Evolutionary conservation across 768 basidiomycete species (phyloP), one percentile per base, ranked within the genome.

Genomic region (Leucosporidium creatinivorum): DNA sequence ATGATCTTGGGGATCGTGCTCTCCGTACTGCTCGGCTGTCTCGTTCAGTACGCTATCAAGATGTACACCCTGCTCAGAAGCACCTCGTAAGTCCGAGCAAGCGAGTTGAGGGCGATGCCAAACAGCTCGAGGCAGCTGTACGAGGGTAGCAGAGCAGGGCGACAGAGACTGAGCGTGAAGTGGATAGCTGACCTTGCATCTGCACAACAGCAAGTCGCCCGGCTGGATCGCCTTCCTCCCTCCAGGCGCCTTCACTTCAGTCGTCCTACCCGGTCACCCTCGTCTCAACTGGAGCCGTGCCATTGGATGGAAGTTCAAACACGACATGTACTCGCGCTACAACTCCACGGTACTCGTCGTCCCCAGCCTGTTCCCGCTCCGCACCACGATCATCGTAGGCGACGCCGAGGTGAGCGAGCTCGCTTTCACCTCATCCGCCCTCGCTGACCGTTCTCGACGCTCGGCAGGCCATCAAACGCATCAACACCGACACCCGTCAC

Each of bases 161-260:
- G n/a, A n/a, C n/a, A n/a, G n/a, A n/a, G n/a, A n/a, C n/a, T n/a
- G n/a, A n/a, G n/a, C n/a, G n/a, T n/a, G n/a, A n/a, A n/a, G n/a
- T n/a, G 33, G 33, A 36, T 5, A 36, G 33, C 33, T 36, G 33
- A 36, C 33, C 33, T 5, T 6, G 33, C 6, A 36, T 36, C 6
- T 36, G 33, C 33, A 36, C 33, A 5, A 12, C 12, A 36, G 33
- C 33, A 36, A 36, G 12, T 36, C 33, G 33, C 66, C 66, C 30
- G 66, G 66, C 51, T 63, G 58, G 60, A 25, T 67, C 50, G 31
- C 66, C 48, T 30, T 67, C 61, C 31, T 67, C 50, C 36, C 23
- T 17, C 66, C 66, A 7, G 58, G 18, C 51, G 25, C 21, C 21
- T 15, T 54, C 25, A 47, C 7, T 5, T 51, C 57, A 2, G 6